phyloP scores from a whole-genome alignment of 2,329 filamentous ascomycete genomes.

The Daldinia sp. region DNA sequence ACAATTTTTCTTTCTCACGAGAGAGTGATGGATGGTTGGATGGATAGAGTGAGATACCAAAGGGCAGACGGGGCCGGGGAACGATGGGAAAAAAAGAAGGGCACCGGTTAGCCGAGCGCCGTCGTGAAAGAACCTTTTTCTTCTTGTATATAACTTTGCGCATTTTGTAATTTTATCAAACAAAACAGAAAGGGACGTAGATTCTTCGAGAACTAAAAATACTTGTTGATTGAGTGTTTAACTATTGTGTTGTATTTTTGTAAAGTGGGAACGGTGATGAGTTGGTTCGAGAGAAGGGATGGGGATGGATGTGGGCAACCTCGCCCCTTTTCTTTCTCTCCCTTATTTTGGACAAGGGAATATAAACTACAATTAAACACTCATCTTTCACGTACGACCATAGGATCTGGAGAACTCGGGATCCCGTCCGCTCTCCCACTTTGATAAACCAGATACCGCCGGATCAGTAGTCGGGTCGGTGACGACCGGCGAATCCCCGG shows the following conservation, averaged over 20 bases:
- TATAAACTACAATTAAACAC: neutral
- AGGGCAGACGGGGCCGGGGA: neutral
- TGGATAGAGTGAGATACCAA: slow-evolving; percentile 2
- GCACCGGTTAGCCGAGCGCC: neutral
- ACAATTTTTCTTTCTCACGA: neutral
- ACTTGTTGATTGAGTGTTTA: neutral
- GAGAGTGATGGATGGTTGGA: neutral
- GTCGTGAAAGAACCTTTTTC: neutral
- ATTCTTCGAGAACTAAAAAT: neutral
- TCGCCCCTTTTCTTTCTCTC: neutral
- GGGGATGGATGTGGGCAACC: neutral
- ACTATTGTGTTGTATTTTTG: neutral
- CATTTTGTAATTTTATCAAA: slow-evolving; percentile 6
- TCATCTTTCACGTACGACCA: neutral
- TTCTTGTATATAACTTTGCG: slow-evolving; percentile 7
- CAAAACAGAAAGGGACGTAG: neutral
- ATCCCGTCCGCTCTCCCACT: slow-evolving; percentile 3
- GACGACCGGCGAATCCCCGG: slow-evolving; percentile 5
- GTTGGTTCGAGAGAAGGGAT: neutral
- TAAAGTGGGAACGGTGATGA: neutral
- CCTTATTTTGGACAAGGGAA: neutral
- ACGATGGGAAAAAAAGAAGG: too few relatives aligned
- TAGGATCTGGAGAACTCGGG: neutral
- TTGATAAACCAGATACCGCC: neutral
- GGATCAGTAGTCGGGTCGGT: slow-evolving; percentile 6